A percentile compares a stretch with the other conserved stretches of the same genome.
phyloP scores from a whole-genome alignment of 148 eudicot species.

The Limonium bicolor region DNA sequence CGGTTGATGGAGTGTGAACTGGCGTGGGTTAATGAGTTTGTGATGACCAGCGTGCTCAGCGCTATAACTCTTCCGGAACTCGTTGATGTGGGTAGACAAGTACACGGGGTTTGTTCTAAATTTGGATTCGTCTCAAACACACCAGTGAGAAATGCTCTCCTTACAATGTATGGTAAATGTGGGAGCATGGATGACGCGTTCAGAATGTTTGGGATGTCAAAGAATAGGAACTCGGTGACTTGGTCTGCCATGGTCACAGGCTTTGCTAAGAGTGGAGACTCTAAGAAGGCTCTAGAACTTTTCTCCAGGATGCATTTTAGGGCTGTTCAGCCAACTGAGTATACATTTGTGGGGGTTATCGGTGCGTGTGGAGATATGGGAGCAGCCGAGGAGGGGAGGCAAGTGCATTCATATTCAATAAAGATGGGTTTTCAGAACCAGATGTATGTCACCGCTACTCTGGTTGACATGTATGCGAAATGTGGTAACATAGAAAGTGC shows the following conservation, averaged over 20 bases:
- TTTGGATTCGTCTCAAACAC: conserved; percentile 14
- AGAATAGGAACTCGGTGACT: conserved; percentile 21
- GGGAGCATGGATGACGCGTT: conserved; percentile 19
- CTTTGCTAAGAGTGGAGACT: conserved; percentile 34
- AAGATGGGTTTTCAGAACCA: conserved; percentile 39
- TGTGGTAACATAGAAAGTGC: conserved; percentile 31
- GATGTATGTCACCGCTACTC: conserved; percentile 31
- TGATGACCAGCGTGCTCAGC: conserved; percentile 33
- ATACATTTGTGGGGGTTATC: conserved; percentile 47
- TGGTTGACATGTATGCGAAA: conserved; percentile 60
- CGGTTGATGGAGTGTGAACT: conserved; percentile 14
- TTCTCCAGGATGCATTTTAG: conserved; percentile 34
- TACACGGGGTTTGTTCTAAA: conserved; percentile 29
- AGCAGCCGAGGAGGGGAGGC: conserved; percentile 25
- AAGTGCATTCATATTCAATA: conserved; percentile 32
- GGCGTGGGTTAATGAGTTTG: conserved; percentile 22
- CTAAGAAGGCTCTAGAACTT: conserved; percentile 24
- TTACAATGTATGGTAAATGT: conserved; percentile 45
- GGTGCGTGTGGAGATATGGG: conserved; percentile 36
- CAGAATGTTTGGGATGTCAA: conserved; percentile 20
- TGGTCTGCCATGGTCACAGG: conserved; percentile 56
- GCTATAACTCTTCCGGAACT: conserved; percentile 15
- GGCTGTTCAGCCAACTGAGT: conserved; percentile 30
- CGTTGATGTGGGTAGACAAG: conserved; percentile 17
- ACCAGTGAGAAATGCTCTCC: conserved; percentile 36